Conservation (phyloP, 495 filamentous ascomycete species). For the Geoglossum glabrum region DNA sequence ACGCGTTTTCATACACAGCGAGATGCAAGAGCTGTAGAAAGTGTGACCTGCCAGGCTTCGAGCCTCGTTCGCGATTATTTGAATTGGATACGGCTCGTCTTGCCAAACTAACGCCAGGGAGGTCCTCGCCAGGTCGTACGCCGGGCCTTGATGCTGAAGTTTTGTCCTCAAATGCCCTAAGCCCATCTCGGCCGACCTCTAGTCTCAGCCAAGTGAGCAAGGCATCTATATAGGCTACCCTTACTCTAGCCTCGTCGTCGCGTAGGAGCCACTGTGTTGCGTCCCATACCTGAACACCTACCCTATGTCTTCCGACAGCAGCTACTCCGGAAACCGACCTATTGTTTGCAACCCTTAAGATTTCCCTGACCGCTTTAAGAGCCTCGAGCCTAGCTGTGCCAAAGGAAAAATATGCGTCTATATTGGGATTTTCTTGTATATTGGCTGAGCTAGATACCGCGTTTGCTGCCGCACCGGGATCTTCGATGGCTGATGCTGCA, state of each 20-base stretch:
- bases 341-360: slow-evolving; percentile 54
- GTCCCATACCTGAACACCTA: slow-evolving; percentile 69
- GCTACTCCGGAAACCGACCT: slow-evolving; percentile 33
- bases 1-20: slow-evolving; percentile 64
- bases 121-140: slow-evolving; percentile 14
- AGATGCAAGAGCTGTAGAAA: slow-evolving; percentile 76
- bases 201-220: slow-evolving; percentile 60
- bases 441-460: slow-evolving; percentile 23
- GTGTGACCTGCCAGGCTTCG: slow-evolving; percentile 33
- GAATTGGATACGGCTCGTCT: slow-evolving; percentile 51
- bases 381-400: slow-evolving; percentile 54
- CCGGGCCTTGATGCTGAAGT: slow-evolving; percentile 20
- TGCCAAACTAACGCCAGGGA: slow-evolving; percentile 20
- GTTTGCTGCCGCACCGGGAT: slow-evolving; percentile 15
- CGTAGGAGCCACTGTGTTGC: slow-evolving; percentile 76
- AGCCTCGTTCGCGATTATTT: slow-evolving; percentile 38
- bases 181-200: slow-evolving; percentile 52
- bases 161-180: slow-evolving; percentile 36
- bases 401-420: slow-evolving; percentile 51
- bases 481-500: slow-evolving; percentile 24
- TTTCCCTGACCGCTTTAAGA: slow-evolving; percentile 59
- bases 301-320: slow-evolving; percentile 46
- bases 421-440: slow-evolving; percentile 23
- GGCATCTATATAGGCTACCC: slow-evolving; percentile 66
- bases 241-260: slow-evolving; percentile 53